Conservation (phyloP, 129 eudicot genomes). For the Helianthus tuberosus region DNA sequence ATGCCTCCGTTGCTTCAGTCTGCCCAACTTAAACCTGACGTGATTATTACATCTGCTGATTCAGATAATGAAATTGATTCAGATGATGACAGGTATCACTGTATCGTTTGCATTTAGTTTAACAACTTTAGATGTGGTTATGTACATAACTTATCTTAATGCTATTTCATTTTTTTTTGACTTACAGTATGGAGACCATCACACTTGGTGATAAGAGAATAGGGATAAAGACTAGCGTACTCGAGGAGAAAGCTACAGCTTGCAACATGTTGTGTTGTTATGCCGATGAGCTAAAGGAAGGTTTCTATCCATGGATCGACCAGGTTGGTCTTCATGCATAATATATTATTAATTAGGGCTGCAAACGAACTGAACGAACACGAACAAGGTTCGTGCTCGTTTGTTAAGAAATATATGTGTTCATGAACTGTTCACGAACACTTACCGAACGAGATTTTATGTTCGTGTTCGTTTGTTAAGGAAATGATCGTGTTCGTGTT, state of each 20-base stretch:
- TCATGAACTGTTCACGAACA: too few relatives aligned
- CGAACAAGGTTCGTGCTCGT: too few relatives aligned
- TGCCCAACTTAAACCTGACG: slow-evolving; percentile 99
- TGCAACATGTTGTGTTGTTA: slow-evolving; percentile 99
- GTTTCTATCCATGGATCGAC: slow-evolving; percentile 99
- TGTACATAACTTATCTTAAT: neutral
- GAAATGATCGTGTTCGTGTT: too few relatives aligned
- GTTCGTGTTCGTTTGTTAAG: too few relatives aligned
- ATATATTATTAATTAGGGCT: too few relatives aligned
- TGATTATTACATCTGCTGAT: slow-evolving; percentile 91
- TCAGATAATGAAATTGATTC: slow-evolving; percentile 93
- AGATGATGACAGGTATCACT: slow-evolving; percentile 95
- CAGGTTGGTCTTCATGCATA: slow-evolving; percentile 56
- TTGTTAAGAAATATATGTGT: too few relatives aligned
- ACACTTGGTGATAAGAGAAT: slow-evolving; percentile 99
- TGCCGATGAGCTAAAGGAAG: slow-evolving; percentile 98
- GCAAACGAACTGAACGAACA: too few relatives aligned
- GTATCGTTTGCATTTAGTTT: slow-evolving; percentile 29
- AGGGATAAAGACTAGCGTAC: slow-evolving; percentile 95
- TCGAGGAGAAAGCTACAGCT: slow-evolving; percentile 99
- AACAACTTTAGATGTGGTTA: neutral
- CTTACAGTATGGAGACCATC: slow-evolving; percentile 96
- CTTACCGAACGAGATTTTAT: too few relatives aligned
- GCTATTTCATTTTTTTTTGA: neutral
- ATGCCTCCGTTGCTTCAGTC: slow-evolving; percentile 99